Evolutionary conservation across 2,329 filamentous ascomycete genomes (phyloP), one percentile per base, ranked within the genome.

Genomic region (Madurella fahalii): DNA sequence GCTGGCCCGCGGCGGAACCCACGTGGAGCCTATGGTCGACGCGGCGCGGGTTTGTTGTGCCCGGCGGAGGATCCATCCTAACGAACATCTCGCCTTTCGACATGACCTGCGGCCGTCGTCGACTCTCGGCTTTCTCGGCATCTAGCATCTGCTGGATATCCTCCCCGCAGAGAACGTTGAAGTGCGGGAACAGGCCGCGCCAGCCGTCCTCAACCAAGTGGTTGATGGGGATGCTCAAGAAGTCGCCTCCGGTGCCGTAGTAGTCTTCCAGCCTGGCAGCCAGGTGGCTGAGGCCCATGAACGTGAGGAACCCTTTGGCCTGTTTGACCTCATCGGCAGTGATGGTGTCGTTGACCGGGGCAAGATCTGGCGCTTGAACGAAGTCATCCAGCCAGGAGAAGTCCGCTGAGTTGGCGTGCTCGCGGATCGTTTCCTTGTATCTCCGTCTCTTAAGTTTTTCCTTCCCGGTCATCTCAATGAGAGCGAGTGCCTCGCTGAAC

Each of bases 391-490:
- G 15, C 25, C 25, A 25, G 25, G 25, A 25, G 25, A 25, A 7
- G 25, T 25, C 25, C 25, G 7, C 25, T 7, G 25, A 25, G 16
- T 16, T 17, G 34, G 48, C 31, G 20, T 46, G 17, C 9, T 25
- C n/a, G 13, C 39, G 18, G 20, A 42, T 32, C 9, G 12, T 5
- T 15, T 30, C 9, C 12, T 40, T 12, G 5, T 31, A 18, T 13
- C 46, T 49, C 31, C 13, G 34, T 9, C 48, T 43, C n/a, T 59
- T 57, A 1, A 16, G 15, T 8, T 50, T 48, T 53, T 63, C 61
- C 2, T 44, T 30, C 11, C 30, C 18, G 53, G 62, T 47, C 31
- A 63, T 11, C n/a, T 52, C 51, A 13, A 60, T 54, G 41, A 64
- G 45, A 2, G 48, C 32, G 3, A 45, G 37, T 11, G 56, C 41